Evolutionary conservation across 257 asterid genomes (phyloP).

Genomic region (Fraxinus excelsior): DNA sequence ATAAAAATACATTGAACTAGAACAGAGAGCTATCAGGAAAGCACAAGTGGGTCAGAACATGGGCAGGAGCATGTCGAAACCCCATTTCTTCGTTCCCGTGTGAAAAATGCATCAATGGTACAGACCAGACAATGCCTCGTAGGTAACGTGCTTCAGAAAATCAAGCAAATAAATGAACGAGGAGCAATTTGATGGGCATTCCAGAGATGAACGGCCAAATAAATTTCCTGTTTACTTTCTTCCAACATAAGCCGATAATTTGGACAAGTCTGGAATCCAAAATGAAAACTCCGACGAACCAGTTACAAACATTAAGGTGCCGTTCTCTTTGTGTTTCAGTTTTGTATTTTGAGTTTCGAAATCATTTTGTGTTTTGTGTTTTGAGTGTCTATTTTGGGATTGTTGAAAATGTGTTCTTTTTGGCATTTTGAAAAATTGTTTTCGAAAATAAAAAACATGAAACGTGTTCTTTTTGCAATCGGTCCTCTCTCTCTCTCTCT

Average conservation of each 20-base stretch:
- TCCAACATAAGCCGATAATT: constrained; percentile 90
- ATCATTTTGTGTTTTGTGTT: no score
- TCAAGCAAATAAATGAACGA: not conserved
- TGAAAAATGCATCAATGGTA: not conserved
- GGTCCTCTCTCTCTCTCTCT: no score
- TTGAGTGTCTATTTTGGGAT: no score
- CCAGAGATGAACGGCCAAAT: not conserved
- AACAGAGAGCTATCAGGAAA: not conserved
- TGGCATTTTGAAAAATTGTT: no score
- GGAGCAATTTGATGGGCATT: not conserved
- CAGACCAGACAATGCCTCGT: no score
- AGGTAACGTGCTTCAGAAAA: not conserved
- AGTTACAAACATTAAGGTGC: constrained; percentile 81
- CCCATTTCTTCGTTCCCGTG: not conserved
- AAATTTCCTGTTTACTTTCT: constrained; percentile 39
- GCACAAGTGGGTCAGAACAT: not conserved
- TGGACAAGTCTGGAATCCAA: constrained; percentile 96
- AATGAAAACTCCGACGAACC: constrained; percentile 95
- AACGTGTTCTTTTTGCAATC: no score
- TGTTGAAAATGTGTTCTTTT: no score
- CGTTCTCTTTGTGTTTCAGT: no score
- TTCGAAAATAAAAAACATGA: no score
- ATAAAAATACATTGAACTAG: not conserved
- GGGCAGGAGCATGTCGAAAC: not conserved
- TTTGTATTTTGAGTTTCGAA: no score